Evolutionary conservation across 2,329 filamentous ascomycete species (phyloP).

Genomic region (Dothideomycetes sp.): DNA sequence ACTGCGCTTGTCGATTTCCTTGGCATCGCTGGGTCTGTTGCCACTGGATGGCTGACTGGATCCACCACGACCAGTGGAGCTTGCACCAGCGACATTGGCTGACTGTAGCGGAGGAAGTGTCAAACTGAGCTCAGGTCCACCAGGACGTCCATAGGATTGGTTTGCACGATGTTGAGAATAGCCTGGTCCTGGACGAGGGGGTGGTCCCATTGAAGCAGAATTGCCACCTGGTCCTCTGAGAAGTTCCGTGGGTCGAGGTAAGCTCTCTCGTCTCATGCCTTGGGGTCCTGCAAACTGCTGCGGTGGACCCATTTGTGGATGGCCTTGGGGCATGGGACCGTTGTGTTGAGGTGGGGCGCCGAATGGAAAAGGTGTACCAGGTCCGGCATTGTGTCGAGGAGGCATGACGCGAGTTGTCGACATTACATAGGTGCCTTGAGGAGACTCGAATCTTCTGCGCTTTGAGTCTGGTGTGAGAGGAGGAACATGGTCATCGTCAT

Average conservation of each 20-base stretch:
- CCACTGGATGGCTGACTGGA: background rate
- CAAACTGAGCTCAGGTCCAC: slow-evolving; percentile 21
- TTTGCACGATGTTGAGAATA: slow-evolving; percentile 27
- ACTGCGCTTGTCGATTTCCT: slow-evolving; percentile 46
- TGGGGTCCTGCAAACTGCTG: slow-evolving; percentile 25
- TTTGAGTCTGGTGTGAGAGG: slow-evolving; percentile 50
- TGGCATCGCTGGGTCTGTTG: slow-evolving; percentile 17
- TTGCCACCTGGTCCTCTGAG: slow-evolving; percentile 24
- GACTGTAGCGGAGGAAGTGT: slow-evolving; percentile 48
- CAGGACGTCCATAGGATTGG: slow-evolving; percentile 18
- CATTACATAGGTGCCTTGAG: slow-evolving; percentile 31
- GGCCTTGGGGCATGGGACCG: slow-evolving; percentile 21
- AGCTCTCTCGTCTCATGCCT: slow-evolving; percentile 30
- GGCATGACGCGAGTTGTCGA: slow-evolving; percentile 29
- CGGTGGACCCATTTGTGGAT: slow-evolving; percentile 34
- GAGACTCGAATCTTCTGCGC: slow-evolving; percentile 50
- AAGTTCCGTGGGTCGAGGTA: slow-evolving; percentile 32
- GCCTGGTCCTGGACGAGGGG: slow-evolving; percentile 38
- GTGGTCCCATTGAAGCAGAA: slow-evolving; percentile 42
- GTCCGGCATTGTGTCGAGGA: slow-evolving; percentile 22
- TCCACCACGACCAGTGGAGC: background rate
- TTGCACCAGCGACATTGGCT: slow-evolving; percentile 4
- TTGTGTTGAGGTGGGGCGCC: slow-evolving; percentile 5
- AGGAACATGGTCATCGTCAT: slow-evolving; percentile 31
- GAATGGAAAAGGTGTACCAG: slow-evolving; percentile 32